A percentile compares a stretch with the other conserved stretches of the same genome.
Evolutionary conservation across 129 eudicot species (phyloP).

Genomic region (Tagetes patula): DNA sequence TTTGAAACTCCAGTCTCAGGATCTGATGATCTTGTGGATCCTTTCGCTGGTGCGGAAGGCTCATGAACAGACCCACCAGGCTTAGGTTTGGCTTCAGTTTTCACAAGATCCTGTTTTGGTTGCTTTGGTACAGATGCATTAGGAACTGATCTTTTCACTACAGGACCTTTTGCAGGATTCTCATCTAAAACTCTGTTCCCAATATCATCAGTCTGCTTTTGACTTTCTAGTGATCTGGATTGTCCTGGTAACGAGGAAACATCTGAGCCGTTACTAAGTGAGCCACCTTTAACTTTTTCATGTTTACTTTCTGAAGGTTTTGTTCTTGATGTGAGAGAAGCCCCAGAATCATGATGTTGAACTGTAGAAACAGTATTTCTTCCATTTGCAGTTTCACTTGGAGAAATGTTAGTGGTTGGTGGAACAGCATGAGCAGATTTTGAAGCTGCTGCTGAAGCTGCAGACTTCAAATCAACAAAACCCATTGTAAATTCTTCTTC

Average conservation of each 20-base stretch:
- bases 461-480: conserved; percentile 78
- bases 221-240: conserved; percentile 54
- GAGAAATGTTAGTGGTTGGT: conserved; percentile 38
- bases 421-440: conserved; percentile 43
- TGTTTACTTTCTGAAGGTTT: conserved; percentile 58
- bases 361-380: conserved; percentile 37
- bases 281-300: conserved; percentile 57
- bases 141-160: conserved; percentile 53
- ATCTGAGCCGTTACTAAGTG: conserved; percentile 53
- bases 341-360: conserved; percentile 51
- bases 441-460: conserved; percentile 45
- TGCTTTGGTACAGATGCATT: conserved; percentile 67
- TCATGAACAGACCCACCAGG: conserved; percentile 28
- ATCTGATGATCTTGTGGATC: conserved; percentile 54
- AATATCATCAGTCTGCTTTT: conserved; percentile 60
- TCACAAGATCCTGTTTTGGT: conserved; percentile 55
- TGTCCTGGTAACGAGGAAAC: conserved; percentile 35
- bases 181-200: conserved; percentile 47
- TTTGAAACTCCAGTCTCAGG: conserved; percentile 50
- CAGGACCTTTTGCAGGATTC: conserved; percentile 48
- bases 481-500: conserved; percentile 99
- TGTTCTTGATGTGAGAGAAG: conserved; percentile 42
- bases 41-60: conserved; percentile 45
- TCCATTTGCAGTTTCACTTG: conserved; percentile 52
- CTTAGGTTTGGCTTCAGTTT: conserved; percentile 59